Base-by-base conservation (phyloP, 768 basidiomycete genomes). In the Podaxis mareebaensis region DNA sequence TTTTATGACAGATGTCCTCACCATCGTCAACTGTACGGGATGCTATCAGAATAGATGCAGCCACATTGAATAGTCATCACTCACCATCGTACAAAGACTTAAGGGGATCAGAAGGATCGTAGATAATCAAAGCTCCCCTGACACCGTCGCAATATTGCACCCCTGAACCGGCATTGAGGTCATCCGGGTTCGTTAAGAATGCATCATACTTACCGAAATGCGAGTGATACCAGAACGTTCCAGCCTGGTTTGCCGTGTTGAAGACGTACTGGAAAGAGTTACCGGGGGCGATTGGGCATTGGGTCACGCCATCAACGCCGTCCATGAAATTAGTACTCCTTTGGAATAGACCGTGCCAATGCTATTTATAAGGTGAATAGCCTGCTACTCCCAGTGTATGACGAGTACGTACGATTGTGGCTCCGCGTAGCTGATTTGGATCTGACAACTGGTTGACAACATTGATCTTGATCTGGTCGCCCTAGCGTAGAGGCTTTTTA, bases 131-230 rank as follows among this genome's bases (percentile, higher is more conserved):
- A 8, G 75, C 72, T 1, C 81, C 82, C 48, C 81, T 69, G 53
- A 83, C 69, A 1, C 81, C 81, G 58, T 83, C 82, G 44, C 81
- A 83, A 59, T 82, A 82, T 65, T 83, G 81, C 1, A 75, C 74
- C 5, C 53, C 69, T 70, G 22, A 36, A 64, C 15, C 10, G 39
- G 12, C n/a, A 13, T 53, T 40, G 22, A 36, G 22, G 11, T 60
- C 49, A 26, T 28, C 13, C 8, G 12, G 5, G 26, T 13, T 24
- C 12, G 42, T 26, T 28, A 20, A 51, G 12, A 51, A 15, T 24
- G 22, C 8, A 24, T 24, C 3, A 2, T 51, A 63, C 66, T 30
- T 26, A 63, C 66, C 51, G 53, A 63, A 65, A 46, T 67, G 64
- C 5, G 68, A 72, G 59, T 70, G 69, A 33, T 71, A 76, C 82